Conservation (phyloP, 2,329 filamentous ascomycete genomes). For the Tolypocladium ovalisporum region DNA sequence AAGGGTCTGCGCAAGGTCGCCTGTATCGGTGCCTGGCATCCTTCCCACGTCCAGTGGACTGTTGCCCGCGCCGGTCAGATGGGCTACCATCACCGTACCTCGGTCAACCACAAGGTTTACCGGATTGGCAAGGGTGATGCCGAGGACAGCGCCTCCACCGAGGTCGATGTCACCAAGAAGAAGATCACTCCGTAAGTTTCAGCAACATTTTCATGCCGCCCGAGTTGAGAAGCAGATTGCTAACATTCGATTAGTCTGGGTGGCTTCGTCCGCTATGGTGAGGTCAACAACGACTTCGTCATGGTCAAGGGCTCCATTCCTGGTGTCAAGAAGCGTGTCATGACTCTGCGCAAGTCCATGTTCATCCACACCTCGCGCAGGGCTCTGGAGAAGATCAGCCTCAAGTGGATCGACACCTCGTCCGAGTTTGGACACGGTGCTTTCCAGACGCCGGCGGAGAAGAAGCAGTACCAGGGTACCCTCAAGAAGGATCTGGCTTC, state of each 20-base stretch:
- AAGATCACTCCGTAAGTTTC: conserved; percentile 91
- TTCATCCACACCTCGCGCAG: conserved; percentile 93
- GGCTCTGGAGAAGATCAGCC: conserved; percentile 96
- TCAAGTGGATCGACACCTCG: conserved; percentile 99
- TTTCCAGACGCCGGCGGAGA: conserved; percentile 97
- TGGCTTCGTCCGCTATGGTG: conserved; percentile 98
- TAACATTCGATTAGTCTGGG: conserved; percentile 58
- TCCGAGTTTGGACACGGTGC: conserved; percentile 99
- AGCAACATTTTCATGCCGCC: background rate
- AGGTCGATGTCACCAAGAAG: conserved; percentile 98
- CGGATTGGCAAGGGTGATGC: conserved; percentile 88
- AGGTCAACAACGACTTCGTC: conserved; percentile 98
- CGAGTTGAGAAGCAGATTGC: conserved; percentile 4
- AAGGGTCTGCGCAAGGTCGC: conserved; percentile 99
- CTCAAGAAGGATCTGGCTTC: conserved; percentile 90
- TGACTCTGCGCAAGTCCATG: conserved; percentile 98
- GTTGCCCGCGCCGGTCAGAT: conserved; percentile 99
- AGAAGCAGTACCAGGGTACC: conserved; percentile 93
- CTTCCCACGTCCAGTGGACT: conserved; percentile 99
- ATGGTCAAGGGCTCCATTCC: conserved; percentile 97
- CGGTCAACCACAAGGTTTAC: conserved; percentile 99
- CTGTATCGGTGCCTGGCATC: conserved; percentile 99
- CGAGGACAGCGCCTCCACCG: conserved; percentile 86
- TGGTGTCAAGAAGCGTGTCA: conserved; percentile 98
- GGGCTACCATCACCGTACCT: conserved; percentile 99